Conservation (phyloP, 2,329 filamentous ascomycete genomes). For the Scytalidium sp. region DNA sequence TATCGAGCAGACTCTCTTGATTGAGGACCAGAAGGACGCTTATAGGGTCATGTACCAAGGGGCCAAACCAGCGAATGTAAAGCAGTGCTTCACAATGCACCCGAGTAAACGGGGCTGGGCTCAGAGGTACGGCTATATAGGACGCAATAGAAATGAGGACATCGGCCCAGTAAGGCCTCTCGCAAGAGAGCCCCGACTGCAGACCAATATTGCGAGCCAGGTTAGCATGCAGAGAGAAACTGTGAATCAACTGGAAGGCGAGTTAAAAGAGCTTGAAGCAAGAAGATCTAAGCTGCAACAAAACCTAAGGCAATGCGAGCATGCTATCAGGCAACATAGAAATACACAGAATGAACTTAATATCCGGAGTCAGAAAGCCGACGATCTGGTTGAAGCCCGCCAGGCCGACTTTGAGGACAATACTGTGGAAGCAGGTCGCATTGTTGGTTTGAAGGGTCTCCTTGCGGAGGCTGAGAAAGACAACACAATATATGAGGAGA, state of each 20-base stretch:
- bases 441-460: constrained; percentile 56
- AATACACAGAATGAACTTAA: constrained; percentile 46
- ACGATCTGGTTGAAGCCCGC: constrained; percentile 52
- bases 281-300: constrained; percentile 34
- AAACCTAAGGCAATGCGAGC: constrained; percentile 43
- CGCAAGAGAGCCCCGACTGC: constrained; percentile 63
- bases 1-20: constrained; percentile 82
- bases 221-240: constrained; percentile 50
- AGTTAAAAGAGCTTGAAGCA: constrained; percentile 46
- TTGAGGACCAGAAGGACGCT: constrained; percentile 65
- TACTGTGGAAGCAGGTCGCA: constrained; percentile 64
- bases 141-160: constrained; percentile 38
- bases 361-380: constrained; percentile 53
- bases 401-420: constrained; percentile 62
- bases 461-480: constrained; percentile 50
- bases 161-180: constrained; percentile 42
- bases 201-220: constrained; percentile 69
- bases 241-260: constrained; percentile 50
- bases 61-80: constrained; percentile 63
- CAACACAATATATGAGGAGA: constrained; percentile 46
- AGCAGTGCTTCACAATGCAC: constrained; percentile 66
- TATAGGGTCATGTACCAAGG: constrained; percentile 65
- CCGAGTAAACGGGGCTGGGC: constrained; percentile 59
- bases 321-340: constrained; percentile 47
- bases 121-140: constrained; percentile 51